phyloP scores from a whole-genome alignment of 2,329 filamentous ascomycete species.

The Arthrobotrys conoides region DNA sequence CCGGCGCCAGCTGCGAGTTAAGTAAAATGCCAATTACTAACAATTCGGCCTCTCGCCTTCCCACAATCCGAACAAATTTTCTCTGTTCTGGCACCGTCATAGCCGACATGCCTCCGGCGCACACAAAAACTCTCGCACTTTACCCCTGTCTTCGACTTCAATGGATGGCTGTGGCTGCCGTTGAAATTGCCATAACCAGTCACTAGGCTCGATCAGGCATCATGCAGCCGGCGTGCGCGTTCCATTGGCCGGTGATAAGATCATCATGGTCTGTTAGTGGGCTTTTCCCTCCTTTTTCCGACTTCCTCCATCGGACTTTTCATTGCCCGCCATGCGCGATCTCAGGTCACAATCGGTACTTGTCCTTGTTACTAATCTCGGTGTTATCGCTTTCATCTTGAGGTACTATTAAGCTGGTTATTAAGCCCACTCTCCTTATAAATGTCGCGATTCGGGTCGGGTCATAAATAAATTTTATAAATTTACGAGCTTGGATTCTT shows the following conservation, averaged over 20 bases:
- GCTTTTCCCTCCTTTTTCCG: conserved; percentile 35
- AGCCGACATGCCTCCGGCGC: conserved; percentile 30
- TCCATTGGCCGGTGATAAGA: conserved; percentile 57
- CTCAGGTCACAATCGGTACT: not conserved
- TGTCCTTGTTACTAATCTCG: not conserved
- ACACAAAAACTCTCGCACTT: conserved; percentile 22
- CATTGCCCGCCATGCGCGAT: conserved; percentile 11
- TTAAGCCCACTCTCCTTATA: not conserved
- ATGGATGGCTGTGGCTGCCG: conserved; percentile 22
- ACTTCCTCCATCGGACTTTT: conserved; percentile 23
- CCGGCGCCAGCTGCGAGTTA: conserved; percentile 22
- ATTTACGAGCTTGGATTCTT: not conserved
- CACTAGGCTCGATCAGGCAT: conserved; percentile 22
- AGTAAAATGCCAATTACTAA: conserved; percentile 36
- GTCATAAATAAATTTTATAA: not conserved
- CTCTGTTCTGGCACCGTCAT: conserved; percentile 31
- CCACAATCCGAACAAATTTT: conserved; percentile 61
- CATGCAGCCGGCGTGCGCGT: conserved; percentile 35
- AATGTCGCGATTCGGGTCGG: not conserved
- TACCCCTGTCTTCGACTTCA: conserved; percentile 30
- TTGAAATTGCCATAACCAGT: conserved; percentile 43
- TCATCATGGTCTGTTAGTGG: conserved; percentile 46
- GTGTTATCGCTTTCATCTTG: not conserved
- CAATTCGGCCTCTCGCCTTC: conserved; percentile 57
- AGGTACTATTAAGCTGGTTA: conserved; percentile 9